Evolutionary conservation across 148 eudicot species (phyloP).

Genomic region (Vaccinium macrocarpon): DNA sequence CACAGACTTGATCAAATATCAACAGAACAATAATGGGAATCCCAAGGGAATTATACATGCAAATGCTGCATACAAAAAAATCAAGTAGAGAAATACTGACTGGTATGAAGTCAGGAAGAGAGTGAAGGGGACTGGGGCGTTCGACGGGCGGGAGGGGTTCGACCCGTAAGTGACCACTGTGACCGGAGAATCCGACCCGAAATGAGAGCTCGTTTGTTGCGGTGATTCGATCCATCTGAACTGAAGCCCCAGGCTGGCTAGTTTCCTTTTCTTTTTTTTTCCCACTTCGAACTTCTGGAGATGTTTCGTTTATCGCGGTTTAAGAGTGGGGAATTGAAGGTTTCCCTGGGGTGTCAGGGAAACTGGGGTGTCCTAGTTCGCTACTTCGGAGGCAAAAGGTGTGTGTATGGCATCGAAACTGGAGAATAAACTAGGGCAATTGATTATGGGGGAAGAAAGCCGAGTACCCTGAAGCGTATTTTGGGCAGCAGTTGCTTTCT

Average conservation of each 20-base stretch:
- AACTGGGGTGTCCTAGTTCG: no score
- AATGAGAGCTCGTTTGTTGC: slow-evolving; percentile 58
- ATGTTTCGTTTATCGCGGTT: not conserved
- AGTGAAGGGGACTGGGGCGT: slow-evolving; percentile 42
- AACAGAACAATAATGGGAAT: not conserved
- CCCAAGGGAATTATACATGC: not conserved
- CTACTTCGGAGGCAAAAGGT: no score
- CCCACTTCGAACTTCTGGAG: not conserved
- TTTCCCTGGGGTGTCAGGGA: no score
- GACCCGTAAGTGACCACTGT: slow-evolving; percentile 69
- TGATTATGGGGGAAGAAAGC: no score
- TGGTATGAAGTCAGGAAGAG: slow-evolving; percentile 69
- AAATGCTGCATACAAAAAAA: not conserved
- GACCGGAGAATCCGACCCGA: slow-evolving; percentile 83
- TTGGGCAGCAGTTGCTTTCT: no score
- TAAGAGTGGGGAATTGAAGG: no score
- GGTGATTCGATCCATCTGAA: slow-evolving; percentile 57
- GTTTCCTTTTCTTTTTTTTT: not conserved
- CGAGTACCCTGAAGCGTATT: no score
- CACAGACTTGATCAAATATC: not conserved
- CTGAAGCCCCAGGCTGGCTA: no score
- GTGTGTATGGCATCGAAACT: no score
- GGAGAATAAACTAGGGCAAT: no score
- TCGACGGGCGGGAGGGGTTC: slow-evolving; percentile 86
- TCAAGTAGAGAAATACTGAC: slow-evolving; percentile 35